Percentiles rank a stretch among this genome's conserved stretches.
Evolutionary conservation across 164 flowering plant species (phyloP).

Genomic region (Berberis thunbergii): DNA sequence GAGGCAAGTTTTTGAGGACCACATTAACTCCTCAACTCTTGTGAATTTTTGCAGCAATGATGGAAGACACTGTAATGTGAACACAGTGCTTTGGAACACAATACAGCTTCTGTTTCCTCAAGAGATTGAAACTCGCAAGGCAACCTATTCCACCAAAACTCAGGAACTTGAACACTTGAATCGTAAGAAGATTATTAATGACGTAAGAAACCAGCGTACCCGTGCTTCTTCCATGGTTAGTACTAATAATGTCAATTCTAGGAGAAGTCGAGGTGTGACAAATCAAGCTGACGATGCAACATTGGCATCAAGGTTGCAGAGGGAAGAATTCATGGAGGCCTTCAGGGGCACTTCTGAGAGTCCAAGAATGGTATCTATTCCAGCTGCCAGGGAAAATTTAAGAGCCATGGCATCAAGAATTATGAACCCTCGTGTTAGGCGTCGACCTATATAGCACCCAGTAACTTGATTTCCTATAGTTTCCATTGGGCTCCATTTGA

Average conservation of each 20-base stretch:
- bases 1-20: too few relatives aligned
- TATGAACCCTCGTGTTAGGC: constrained; percentile 21
- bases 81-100: constrained; percentile 54
- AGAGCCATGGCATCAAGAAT: constrained; percentile 88
- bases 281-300: constrained; percentile 79
- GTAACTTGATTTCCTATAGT: too few relatives aligned
- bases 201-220: constrained; percentile 3
- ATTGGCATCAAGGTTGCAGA: constrained; percentile 33
- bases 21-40: background rate
- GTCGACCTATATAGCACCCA: background rate
- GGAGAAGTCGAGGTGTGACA: constrained; percentile 23
- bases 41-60: constrained; percentile 39
- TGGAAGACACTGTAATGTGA: constrained; percentile 79
- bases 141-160: constrained; percentile 16
- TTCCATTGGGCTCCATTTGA: too few relatives aligned
- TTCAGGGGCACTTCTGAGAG: constrained; percentile 13
- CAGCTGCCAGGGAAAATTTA: constrained; percentile 31
- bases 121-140: constrained; percentile 68
- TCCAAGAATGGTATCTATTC: background rate
- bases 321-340: constrained; percentile 6
- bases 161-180: constrained; percentile 17
- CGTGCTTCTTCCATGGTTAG: background rate
- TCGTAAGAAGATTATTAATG: constrained; percentile 7
- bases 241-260: constrained; percentile 3
- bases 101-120: constrained; percentile 54